Base-by-base conservation (phyloP, 1,284 basidiomycete genomes). In the Anthracocystis setariae region DNA sequence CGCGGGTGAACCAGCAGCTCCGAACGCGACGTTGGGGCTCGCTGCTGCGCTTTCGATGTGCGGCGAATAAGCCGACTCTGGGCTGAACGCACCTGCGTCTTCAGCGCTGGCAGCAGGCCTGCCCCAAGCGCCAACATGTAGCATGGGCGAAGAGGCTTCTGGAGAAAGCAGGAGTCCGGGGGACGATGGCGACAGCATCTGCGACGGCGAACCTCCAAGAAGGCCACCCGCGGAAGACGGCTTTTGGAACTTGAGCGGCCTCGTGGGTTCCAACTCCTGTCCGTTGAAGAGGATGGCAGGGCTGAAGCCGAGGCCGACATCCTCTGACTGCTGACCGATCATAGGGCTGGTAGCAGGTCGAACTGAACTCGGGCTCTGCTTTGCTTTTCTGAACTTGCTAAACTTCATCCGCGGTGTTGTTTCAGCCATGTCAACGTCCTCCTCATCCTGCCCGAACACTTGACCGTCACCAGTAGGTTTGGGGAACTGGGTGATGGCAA, bases 211-310 rank as follows among this genome's bases (percentile, higher is more conserved):
- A 23, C 48, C 59, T 15, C 55, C 66, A 8, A 63, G 47, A 44
- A 54, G 66, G 15, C 66, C 68, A 23, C 46, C 63, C 3, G 59
- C 68, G 3, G 61, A 56, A 21, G 46, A 32, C 10, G 62, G 62
- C 43, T 71, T 71, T 15, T 55, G 40, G 53, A 71, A 54, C 18
- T 61, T 61, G 40, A 71, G 43, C 15, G 68, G 68, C 42, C 48
- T 60, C 24, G 62, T 65, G 7, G 68, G 68, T 49, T 71, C 62
- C 10, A 65, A 48, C 48, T 56, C 45, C 39, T 62, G 53, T 17
- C 68, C 68, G 39, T 71, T 71, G 62, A 71, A 71, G 3, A 65
- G 46, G 50, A 71, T 71, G n/a, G 61, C 52, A 3, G 68, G 68
- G 40, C 43, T 60, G 51, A 63, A 55, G 33, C 59, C 59, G 7